A percentile compares a stretch with the other conserved stretches of the same genome.
phyloP scores from a whole-genome alignment of 805 yeast species.

The Teunomyces tritomae region DNA sequence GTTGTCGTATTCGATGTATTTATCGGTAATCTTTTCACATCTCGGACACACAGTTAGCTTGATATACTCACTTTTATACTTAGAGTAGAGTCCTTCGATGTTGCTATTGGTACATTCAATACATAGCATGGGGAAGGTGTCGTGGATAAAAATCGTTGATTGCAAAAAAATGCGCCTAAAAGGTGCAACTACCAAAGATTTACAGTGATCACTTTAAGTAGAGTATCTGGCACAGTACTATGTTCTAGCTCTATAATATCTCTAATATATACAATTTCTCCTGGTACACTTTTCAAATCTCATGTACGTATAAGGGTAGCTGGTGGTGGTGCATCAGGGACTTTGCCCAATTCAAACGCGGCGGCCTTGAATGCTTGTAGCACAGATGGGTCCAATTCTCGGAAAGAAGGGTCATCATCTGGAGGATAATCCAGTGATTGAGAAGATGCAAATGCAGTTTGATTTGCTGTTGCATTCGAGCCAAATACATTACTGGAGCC shows the following conservation, averaged over 20 bases:
- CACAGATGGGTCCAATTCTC: slow-evolving; percentile 44
- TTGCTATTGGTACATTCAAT: slow-evolving; percentile 73
- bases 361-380: slow-evolving; percentile 46
- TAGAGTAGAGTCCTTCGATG: slow-evolving; percentile 62
- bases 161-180: background rate
- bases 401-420: slow-evolving; percentile 11
- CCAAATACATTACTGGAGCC: slow-evolving; percentile 2
- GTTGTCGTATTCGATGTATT: slow-evolving; percentile 85
- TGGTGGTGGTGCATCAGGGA: slow-evolving; percentile 78
- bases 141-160: background rate
- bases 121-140: slow-evolving; percentile 63
- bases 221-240: too few species aligned
- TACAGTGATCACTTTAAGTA: too few species aligned
- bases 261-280: background rate
- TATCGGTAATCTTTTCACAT: slow-evolving; percentile 79
- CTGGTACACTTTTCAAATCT: background rate
- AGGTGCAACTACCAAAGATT: too few species aligned
- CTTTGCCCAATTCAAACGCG: slow-evolving; percentile 54
- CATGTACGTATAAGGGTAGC: slow-evolving; percentile 25
- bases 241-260: background rate
- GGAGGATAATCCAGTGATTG: background rate
- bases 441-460: slow-evolving; percentile 10
- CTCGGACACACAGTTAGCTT: slow-evolving; percentile 70
- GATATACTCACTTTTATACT: slow-evolving; percentile 75
- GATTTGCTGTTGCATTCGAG: background rate